Percentiles rank a stretch among this genome's conserved stretches.
phyloP scores from a whole-genome alignment of 129 eudicot species.

The Gnaphalium uliginosum region DNA sequence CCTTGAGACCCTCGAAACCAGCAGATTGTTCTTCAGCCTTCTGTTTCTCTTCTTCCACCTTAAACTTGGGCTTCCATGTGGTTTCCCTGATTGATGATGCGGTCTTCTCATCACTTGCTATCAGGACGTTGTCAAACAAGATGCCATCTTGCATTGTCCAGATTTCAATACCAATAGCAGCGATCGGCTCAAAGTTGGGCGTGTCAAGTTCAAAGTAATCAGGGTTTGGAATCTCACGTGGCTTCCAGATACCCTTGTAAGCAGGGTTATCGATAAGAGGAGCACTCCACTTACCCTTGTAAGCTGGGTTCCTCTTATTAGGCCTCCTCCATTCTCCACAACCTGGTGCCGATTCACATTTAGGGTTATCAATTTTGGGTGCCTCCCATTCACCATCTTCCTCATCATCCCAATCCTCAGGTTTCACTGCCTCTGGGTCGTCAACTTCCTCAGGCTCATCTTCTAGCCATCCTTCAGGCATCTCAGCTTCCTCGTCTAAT shows the following conservation, averaged over 20 bases:
- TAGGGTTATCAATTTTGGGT: constrained; percentile 88
- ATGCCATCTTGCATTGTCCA: constrained; percentile 99
- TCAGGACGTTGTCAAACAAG: constrained; percentile 79
- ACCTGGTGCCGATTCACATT: constrained; percentile 71
- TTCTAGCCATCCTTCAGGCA: constrained; percentile 95
- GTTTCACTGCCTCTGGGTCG: constrained; percentile 87
- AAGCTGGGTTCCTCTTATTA: constrained; percentile 78
- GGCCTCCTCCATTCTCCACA: constrained; percentile 98
- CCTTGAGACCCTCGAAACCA: constrained; percentile 54
- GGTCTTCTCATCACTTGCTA: constrained; percentile 69
- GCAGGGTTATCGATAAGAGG: constrained; percentile 83
- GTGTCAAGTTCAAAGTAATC: constrained; percentile 71
- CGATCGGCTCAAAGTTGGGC: constrained; percentile 89
- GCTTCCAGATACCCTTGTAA: constrained; percentile 89
- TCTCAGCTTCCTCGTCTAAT: constrained; percentile 78
- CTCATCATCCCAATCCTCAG: constrained; percentile 97
- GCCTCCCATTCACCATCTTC: constrained; percentile 99
- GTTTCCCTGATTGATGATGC: constrained; percentile 63
- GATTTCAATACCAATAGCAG: constrained; percentile 95
- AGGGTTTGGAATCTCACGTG: constrained; percentile 84
- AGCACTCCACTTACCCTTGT: constrained; percentile 94
- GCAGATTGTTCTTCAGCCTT: constrained; percentile 71
- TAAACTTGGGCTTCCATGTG: constrained; percentile 85
- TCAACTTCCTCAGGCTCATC: constrained; percentile 93
- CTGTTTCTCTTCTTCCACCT: constrained; percentile 78